A percentile compares a stretch with the other conserved stretches of the same genome.
Conservation (phyloP, 1,139 yeast genomes). For the Zygosaccharomyces pseudobailii region DNA sequence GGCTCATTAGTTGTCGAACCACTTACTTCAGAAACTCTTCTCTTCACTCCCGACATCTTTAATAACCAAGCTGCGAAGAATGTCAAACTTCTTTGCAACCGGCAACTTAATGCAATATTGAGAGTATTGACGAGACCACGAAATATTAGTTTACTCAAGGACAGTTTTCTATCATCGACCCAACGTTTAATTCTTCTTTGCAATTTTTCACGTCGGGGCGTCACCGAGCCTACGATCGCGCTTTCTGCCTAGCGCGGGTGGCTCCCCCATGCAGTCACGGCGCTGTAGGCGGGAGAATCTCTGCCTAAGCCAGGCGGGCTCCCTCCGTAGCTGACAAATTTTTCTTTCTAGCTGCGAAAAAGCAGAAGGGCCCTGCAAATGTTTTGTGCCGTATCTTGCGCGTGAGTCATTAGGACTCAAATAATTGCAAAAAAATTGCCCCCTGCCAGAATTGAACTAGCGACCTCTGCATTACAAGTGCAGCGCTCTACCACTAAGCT, state of each 20-base stretch:
- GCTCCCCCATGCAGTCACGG: background rate
- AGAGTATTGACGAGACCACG: background rate
- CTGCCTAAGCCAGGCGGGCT: background rate
- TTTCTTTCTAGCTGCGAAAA: background rate
- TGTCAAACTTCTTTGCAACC: background rate
- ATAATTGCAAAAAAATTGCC: slow-evolving; percentile 31
- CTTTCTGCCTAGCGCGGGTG: background rate
- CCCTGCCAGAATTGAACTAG: slow-evolving; percentile 92
- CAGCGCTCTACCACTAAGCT: slow-evolving; percentile 97
- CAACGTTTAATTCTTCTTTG: background rate
- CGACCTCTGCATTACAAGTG: slow-evolving; percentile 95
- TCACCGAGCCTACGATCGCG: background rate
- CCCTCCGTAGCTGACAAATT: background rate
- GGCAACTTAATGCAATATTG: background rate
- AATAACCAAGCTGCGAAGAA: background rate
- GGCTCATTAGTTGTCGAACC: slow-evolving; percentile 6
- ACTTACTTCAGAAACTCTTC: slow-evolving; percentile 20
- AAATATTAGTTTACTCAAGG: background rate
- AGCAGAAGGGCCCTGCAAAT: background rate
- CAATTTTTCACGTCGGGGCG: slow-evolving; percentile 2
- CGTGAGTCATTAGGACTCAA: background rate
- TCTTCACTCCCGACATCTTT: slow-evolving; percentile 21
- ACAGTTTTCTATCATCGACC: slow-evolving; percentile 1
- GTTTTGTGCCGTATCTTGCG: too few species aligned
- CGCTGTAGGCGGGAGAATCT: background rate